Percentiles rank a stretch among this genome's conserved stretches.
These are phyloP conservation scores for Talaromyces sp. DNA, from an alignment of 2,329 filamentous ascomycete species.

Conservation along the genomic window DNA sequence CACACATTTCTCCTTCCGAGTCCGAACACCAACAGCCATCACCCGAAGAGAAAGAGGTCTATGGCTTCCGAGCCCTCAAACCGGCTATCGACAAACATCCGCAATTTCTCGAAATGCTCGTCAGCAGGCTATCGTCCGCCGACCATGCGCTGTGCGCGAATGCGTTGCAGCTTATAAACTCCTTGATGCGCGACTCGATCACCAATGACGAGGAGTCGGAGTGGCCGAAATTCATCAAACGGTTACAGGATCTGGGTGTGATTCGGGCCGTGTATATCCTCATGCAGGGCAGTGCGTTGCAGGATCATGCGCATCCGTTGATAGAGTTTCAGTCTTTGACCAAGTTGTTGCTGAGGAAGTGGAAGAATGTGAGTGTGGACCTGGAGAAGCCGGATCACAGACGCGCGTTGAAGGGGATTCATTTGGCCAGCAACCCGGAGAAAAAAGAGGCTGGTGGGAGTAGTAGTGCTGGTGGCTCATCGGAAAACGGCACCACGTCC, in stretches of 20 bases:
- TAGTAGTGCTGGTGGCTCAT: slow-evolving; percentile 1
- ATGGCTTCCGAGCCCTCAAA: slow-evolving; percentile 87
- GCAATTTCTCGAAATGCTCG: slow-evolving; percentile 90
- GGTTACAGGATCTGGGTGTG: slow-evolving; percentile 84
- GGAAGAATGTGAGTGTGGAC: slow-evolving; percentile 81
- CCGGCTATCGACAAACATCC: slow-evolving; percentile 87
- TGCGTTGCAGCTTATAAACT: slow-evolving; percentile 90
- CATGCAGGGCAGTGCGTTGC: slow-evolving; percentile 89
- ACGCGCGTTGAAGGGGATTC: slow-evolving; percentile 77
- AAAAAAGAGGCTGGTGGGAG: slow-evolving; percentile 24
- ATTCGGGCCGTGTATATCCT: slow-evolving; percentile 88
- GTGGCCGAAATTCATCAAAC: slow-evolving; percentile 94
- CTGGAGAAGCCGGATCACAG: slow-evolving; percentile 84
- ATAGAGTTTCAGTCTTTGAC: slow-evolving; percentile 91
- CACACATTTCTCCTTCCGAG: slow-evolving; percentile 53
- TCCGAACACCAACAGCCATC: neutral
- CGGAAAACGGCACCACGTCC: slow-evolving; percentile 21
- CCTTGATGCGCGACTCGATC: slow-evolving; percentile 86
- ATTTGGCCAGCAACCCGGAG: slow-evolving; percentile 67
- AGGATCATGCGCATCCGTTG: slow-evolving; percentile 83
- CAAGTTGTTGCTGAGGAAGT: slow-evolving; percentile 80
- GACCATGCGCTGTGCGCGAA: slow-evolving; percentile 96
- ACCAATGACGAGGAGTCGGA: slow-evolving; percentile 73
- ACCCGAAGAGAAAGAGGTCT: slow-evolving; percentile 52
- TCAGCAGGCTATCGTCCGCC: slow-evolving; percentile 84